A percentile compares a stretch with the other conserved stretches of the same genome.
These are phyloP conservation scores for Henningerozyma blattae DNA, from an alignment of 805 yeast species.

Conservation along the genomic window DNA sequence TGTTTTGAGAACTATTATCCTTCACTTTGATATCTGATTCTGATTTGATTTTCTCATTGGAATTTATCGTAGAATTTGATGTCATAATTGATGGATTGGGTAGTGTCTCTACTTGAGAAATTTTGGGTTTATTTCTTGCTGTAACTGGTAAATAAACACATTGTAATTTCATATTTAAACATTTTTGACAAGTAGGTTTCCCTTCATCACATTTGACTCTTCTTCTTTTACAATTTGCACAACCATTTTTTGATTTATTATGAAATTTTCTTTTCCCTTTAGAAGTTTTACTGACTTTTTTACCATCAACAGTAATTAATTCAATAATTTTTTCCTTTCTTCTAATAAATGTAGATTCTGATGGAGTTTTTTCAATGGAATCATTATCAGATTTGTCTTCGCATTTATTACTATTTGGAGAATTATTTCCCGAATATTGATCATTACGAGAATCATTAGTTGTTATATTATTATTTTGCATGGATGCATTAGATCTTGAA, in stretches of 20 bases:
- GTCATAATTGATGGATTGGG: constrained; percentile 3
- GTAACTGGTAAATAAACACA: constrained; percentile 45
- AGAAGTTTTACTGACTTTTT: constrained; percentile 29
- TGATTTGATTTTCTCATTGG: constrained; percentile 6
- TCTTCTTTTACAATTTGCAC: constrained; percentile 78
- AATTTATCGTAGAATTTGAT: constrained; percentile 9
- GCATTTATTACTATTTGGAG: too few species aligned
- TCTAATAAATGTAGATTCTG: too few species aligned
- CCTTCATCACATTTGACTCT: constrained; percentile 89
- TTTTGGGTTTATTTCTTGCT: constrained; percentile 16
- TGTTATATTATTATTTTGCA: too few species aligned
- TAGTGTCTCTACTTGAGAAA: constrained; percentile 8
- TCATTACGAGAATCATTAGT: too few species aligned
- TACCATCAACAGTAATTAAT: constrained; percentile 28
- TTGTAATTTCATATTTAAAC: constrained; percentile 64
- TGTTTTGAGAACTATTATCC: too few species aligned
- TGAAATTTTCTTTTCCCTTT: constrained; percentile 80
- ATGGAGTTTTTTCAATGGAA: too few species aligned
- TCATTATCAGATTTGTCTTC: too few species aligned
- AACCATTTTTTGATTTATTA: constrained; percentile 79
- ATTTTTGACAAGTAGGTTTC: constrained; percentile 69
- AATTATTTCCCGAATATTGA: too few species aligned
- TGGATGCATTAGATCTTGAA: too few species aligned
- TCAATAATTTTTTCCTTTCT: too few species aligned
- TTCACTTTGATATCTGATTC: constrained; percentile 1